Base-by-base conservation (phyloP, 768 basidiomycete genomes). In the Kwoniella dejecticola region DNA sequence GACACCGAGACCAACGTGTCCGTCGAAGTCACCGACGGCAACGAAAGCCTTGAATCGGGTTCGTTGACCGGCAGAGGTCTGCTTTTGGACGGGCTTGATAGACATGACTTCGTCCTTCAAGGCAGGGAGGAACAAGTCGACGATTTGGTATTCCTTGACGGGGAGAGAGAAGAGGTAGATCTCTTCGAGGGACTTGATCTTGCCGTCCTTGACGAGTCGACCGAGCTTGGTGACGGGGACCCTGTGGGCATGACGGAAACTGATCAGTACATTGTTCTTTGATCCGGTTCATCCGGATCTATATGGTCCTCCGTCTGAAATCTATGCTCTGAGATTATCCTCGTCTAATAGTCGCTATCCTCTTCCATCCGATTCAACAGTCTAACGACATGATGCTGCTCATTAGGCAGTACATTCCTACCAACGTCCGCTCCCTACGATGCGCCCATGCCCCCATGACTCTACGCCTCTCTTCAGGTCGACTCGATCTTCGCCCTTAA, bases 31-130 rank as follows among this genome's bases (percentile, higher is more conserved):
- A 79, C 96, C 96, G 76, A 99, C 96, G 63, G 96, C 96, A 75
- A 98, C 96, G 82, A 97, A 98, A 26, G 96, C 96, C 84, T 99
- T 98, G 88, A 99, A 99, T 67, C 96, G 90, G 63, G 96, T 99
- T 73, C 96, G 90, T 82, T 99, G 96, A 81, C 96, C 96, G 72
- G 96, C 96, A 78, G 91, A 93, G 64, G 96, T 99, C 82, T 99
- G 96, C 83, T 99, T 99, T 83, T 98, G 96, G 58, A 99, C 96
- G 70, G 96, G 96, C 88, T 93, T 93, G 80, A 99, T 98, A 81
- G 94, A 95, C 96, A 99, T 99, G 69, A 99, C 96, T 70, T 78
- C 70, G 77, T 81, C 96, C 86, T 99, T 99, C 83, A 99, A 89
- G 80, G 91, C 90, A 73, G 96, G 96, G 48, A 98, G 86, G 91